Conservation (phyloP, 1,139 yeast species). For the Kurtzmaniella quercitrusa region DNA sequence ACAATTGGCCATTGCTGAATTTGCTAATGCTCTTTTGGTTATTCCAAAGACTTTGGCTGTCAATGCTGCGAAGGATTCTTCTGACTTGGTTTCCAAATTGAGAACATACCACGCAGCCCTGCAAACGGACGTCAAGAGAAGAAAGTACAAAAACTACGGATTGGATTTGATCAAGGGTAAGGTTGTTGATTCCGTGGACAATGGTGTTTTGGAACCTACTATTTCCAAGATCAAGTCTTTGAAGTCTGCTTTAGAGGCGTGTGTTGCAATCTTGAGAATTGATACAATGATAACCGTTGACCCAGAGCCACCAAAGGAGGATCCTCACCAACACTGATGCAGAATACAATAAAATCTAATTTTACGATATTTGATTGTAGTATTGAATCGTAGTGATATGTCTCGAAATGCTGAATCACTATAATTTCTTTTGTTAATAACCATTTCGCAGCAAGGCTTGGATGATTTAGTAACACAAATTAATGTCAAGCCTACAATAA, state of each 20-base stretch:
- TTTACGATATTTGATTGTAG: conserved; percentile 3
- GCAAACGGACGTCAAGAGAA: conserved; percentile 76
- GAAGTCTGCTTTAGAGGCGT: conserved; percentile 95
- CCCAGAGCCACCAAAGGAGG: conserved; percentile 92
- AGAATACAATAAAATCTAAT: neutral
- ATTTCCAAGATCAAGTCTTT: conserved; percentile 87
- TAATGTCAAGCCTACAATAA: no score
- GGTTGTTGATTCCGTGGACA: conserved; percentile 76
- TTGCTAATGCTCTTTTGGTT: conserved; percentile 82
- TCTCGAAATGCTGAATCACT: no score
- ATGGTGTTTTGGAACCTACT: conserved; percentile 95
- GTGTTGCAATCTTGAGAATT: conserved; percentile 94
- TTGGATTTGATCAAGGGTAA: conserved; percentile 88
- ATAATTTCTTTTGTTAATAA: no score
- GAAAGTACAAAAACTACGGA: conserved; percentile 85
- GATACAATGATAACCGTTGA: conserved; percentile 98
- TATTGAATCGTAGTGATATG: neutral
- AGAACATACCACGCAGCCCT: conserved; percentile 97
- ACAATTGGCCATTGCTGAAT: conserved; percentile 96
- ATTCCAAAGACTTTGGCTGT: conserved; percentile 97
- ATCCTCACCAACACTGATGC: conserved; percentile 65
- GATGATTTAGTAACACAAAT: no score
- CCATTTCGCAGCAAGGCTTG: no score
- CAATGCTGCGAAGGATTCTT: conserved; percentile 96
- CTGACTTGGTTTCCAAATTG: conserved; percentile 90